A percentile compares a stretch with the other conserved stretches of the same genome.
phyloP scores from a whole-genome alignment of 1,284 basidiomycete species.

The Flammula alnicola region DNA sequence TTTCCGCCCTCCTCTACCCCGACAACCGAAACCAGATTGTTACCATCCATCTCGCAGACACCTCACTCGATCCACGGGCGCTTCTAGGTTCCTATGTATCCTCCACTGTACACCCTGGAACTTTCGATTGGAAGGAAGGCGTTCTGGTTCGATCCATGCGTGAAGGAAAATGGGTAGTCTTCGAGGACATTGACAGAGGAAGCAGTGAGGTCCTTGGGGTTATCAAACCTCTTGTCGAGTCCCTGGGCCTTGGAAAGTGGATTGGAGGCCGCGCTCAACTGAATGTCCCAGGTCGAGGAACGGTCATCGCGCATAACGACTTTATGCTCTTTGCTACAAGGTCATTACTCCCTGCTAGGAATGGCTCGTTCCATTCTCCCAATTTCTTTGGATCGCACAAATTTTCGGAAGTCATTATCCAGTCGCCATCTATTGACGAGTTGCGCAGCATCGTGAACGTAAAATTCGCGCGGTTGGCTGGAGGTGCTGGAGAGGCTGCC shows the following conservation, averaged over 20 bases:
- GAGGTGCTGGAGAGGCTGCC: slow-evolving; percentile 49
- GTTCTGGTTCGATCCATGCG: slow-evolving; percentile 90
- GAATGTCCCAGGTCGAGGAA: slow-evolving; percentile 70
- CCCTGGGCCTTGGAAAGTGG: slow-evolving; percentile 74
- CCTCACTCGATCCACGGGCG: slow-evolving; percentile 92
- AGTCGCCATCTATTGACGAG: slow-evolving; percentile 67
- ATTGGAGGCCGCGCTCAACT: slow-evolving; percentile 77
- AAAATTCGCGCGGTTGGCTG: slow-evolving; percentile 67
- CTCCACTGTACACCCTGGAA: slow-evolving; percentile 83
- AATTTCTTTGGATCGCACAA: slow-evolving; percentile 85
- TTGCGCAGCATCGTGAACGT: slow-evolving; percentile 70
- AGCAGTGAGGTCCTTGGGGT: slow-evolving; percentile 87
- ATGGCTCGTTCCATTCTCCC: slow-evolving; percentile 52
- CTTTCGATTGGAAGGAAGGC: slow-evolving; percentile 97
- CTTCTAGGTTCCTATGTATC: slow-evolving; percentile 95
- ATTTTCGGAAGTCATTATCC: slow-evolving; percentile 73
- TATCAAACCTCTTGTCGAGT: slow-evolving; percentile 84
- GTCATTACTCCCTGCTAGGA: slow-evolving; percentile 53
- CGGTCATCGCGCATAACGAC: slow-evolving; percentile 71
- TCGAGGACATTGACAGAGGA: slow-evolving; percentile 92
- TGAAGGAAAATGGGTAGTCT: slow-evolving; percentile 92
- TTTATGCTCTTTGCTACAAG: slow-evolving; percentile 87
- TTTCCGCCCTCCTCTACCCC: slow-evolving; percentile 70
- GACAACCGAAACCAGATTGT: slow-evolving; percentile 67
- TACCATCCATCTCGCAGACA: slow-evolving; percentile 90